A percentile compares a stretch with the other conserved stretches of the same genome.
Conservation (phyloP, 129 eudicot species). For the Arctium minus region DNA sequence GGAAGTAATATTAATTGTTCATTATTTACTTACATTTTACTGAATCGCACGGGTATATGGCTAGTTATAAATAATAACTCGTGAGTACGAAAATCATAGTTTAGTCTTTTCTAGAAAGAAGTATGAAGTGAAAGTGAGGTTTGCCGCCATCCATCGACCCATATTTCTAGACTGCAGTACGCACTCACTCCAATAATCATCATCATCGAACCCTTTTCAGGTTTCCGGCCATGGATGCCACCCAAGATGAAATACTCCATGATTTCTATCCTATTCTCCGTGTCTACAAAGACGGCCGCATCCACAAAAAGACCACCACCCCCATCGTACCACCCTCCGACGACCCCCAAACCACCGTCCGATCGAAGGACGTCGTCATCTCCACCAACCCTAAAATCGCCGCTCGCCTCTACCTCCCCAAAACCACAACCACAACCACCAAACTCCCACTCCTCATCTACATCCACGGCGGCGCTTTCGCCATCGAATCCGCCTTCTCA, state of each 20-base stretch:
- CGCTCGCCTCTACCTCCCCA: conserved; percentile 52
- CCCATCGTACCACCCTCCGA: conserved; percentile 31
- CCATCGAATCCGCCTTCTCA: conserved; percentile 38
- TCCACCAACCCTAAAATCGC: conserved; percentile 29
- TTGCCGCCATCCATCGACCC: background rate
- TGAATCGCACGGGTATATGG: too few relatives aligned
- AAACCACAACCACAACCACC: background rate
- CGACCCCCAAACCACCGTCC: conserved; percentile 23
- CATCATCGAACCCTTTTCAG: background rate
- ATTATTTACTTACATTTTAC: too few relatives aligned
- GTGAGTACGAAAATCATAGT: too few relatives aligned
- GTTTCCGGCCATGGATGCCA: background rate
- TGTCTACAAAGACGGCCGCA: conserved; percentile 37
- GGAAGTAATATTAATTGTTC: too few relatives aligned
- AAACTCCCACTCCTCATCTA: conserved; percentile 54
- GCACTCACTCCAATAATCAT: background rate
- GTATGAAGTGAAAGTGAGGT: too few relatives aligned
- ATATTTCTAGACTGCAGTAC: background rate
- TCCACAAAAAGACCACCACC: conserved; percentile 24
- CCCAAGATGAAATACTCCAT: background rate
- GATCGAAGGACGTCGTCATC: conserved; percentile 43
- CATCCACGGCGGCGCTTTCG: conserved; percentile 73
- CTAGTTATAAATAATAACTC: too few relatives aligned
- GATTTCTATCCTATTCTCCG: conserved; percentile 29
- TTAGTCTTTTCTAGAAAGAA: too few relatives aligned